Base-by-base conservation (phyloP, 768 basidiomycete genomes). In the Tylopilus sp. region DNA sequence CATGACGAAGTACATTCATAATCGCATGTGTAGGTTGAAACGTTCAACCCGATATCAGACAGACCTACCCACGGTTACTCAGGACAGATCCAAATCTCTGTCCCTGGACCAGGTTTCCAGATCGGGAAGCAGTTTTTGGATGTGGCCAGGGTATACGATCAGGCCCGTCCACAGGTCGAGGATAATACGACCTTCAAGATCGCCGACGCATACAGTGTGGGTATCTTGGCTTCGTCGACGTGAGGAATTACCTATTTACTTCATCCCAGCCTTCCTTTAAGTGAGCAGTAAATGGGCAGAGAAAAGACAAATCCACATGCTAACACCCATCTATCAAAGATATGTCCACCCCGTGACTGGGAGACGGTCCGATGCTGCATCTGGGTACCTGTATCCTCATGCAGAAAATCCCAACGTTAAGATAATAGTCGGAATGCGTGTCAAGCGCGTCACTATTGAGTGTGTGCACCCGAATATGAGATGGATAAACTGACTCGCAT, bases 291-390 rank as follows among this genome's bases (percentile, higher is more conserved):
- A 7, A n/a, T n/a, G n/a, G n/a, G 17, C 14, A 5, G 33, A 29
- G 22, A n/a, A 19, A 24, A 4, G 10, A n/a, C 6, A 16, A 0
- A 24, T 7, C 17, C 3, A 12, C 6, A 1, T 14, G 9, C 14
- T 46, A n/a, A 57, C 2, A 2, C 6, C 1, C 14, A 4, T 3
- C 22, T 10, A 19, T 17, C 19, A 1, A 22, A 88, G 85, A 59
- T 87, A 81, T 61, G 71, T 87, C 17, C 72, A 81, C 53, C 65
- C 60, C 3, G 63, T 67, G 17, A 81, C 76, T 1, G 70, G 70
- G 31, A 61, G 42, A 21, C 71, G 70, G 5, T 69, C 48, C 1
- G 70, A 71, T 42, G 45, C 65, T 13, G 65, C 67, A n/a, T 77
- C 76, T 17, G 29, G 65, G 43, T 72, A 71, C 50, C 44, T 78